phyloP scores from a whole-genome alignment of 306 rosid species.

The Dalbergia oliveri region DNA sequence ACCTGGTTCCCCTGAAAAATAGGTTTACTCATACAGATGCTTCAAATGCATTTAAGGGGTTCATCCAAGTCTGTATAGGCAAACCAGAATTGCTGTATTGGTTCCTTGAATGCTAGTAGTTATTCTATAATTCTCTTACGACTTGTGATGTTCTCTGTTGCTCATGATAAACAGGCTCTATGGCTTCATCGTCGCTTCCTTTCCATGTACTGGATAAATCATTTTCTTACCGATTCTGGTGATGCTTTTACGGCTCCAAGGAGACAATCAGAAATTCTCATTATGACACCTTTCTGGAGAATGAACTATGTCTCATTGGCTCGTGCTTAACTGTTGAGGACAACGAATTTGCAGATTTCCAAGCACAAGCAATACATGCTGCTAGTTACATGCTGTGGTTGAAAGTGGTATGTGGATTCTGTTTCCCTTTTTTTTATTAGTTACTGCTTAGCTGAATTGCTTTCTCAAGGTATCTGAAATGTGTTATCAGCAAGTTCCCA shows the following conservation, averaged over 20 bases:
- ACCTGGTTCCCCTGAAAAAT: conserved; percentile 11
- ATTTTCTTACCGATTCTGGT: conserved; percentile 40
- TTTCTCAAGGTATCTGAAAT: conserved; percentile 36
- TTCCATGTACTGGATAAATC: conserved; percentile 66
- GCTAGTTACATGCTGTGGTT: conserved; percentile 76
- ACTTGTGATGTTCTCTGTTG: conserved; percentile 22
- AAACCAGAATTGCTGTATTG: conserved; percentile 8
- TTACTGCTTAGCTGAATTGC: conserved; percentile 16
- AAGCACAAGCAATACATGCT: conserved; percentile 71
- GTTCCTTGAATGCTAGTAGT: conserved; percentile 29
- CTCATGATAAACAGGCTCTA: conserved; percentile 63
- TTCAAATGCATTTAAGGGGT: conserved; percentile 24
- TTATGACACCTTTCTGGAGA: conserved; percentile 57
- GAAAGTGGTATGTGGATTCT: conserved; percentile 56
- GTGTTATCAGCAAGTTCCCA: conserved; percentile 67
- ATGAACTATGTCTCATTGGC: conserved; percentile 62
- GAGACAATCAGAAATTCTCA: conserved; percentile 42
- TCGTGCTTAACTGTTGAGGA: conserved; percentile 62
- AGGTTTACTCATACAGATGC: conserved; percentile 2
- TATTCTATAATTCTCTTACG: conserved; percentile 10
- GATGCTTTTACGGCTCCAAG: conserved; percentile 44
- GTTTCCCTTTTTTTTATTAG: conserved; percentile 26
- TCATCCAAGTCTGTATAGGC: background rate
- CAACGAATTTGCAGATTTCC: conserved; percentile 69
- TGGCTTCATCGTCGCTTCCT: conserved; percentile 98